phyloP scores from a whole-genome alignment of 2,329 filamentous ascomycete species.

The Sporothrix globosa region DNA sequence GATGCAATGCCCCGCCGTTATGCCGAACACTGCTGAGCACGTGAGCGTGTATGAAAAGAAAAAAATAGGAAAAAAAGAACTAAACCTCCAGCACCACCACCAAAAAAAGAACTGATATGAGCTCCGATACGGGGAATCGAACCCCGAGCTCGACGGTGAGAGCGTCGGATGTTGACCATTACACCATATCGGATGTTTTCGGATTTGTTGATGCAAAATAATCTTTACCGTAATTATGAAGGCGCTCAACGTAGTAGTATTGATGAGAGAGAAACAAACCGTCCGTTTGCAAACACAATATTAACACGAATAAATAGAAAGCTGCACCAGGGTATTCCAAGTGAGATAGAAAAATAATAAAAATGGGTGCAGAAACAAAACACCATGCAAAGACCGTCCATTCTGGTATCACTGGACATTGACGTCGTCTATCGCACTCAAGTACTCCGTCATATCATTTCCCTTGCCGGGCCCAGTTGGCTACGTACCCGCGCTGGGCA shows the following conservation, averaged over 20 bases:
- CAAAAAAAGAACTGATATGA: slow-evolving; percentile 25
- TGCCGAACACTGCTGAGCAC: slow-evolving; percentile 25
- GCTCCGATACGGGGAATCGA: slow-evolving; percentile 37
- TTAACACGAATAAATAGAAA: too few species aligned
- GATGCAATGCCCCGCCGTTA: slow-evolving; percentile 34
- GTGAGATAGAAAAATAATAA: too few species aligned
- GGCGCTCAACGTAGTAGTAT: neutral
- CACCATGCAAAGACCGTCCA: neutral
- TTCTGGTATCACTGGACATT: neutral
- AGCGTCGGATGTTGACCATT: slow-evolving; percentile 37
- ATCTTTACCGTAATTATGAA: neutral
- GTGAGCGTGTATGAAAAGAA: neutral
- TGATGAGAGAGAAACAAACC: too few species aligned
- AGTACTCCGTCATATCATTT: neutral
- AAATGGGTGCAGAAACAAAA: neutral
- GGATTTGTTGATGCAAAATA: neutral
- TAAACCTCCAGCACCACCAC: neutral
- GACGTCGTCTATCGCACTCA: neutral
- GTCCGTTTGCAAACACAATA: too few species aligned
- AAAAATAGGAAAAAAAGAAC: neutral
- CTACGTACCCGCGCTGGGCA: slow-evolving; percentile 34
- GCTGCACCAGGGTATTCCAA: too few species aligned
- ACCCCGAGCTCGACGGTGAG: slow-evolving; percentile 38
- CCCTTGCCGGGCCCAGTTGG: neutral
- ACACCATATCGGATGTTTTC: slow-evolving; percentile 36